Evolutionary conservation across 129 eudicot genomes (phyloP).

Genomic region (Glebionis coronaria): DNA sequence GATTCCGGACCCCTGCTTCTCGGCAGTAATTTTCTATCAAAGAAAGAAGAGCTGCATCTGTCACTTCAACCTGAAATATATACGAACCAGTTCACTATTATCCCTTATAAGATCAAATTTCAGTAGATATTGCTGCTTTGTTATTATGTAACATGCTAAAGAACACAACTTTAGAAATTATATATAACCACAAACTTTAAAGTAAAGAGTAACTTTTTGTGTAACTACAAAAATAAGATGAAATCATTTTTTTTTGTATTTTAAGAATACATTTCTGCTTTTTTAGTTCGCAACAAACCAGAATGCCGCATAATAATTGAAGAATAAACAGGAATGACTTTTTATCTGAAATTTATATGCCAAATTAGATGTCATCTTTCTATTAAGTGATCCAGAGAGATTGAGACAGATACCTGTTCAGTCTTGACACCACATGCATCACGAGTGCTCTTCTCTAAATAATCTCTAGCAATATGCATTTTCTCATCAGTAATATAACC

Average conservation of each 20-base stretch:
- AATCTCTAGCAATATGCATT: slow-evolving; percentile 95
- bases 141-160: not conserved
- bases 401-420: slow-evolving; percentile 60
- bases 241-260: not conserved
- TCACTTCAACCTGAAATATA: slow-evolving; percentile 73
- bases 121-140: not conserved
- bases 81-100: not conserved
- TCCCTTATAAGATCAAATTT: not conserved
- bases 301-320: not conserved
- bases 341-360: not conserved
- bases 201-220: not conserved
- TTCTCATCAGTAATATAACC: slow-evolving; percentile 98
- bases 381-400: not conserved
- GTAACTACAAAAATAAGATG: not conserved
- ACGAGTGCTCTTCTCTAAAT: slow-evolving; percentile 89
- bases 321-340: not conserved
- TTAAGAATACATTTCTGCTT: no score
- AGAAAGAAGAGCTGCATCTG: slow-evolving; percentile 92
- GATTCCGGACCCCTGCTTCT: slow-evolving; percentile 97
- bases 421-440: slow-evolving; percentile 94
- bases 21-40: slow-evolving; percentile 93
- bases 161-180: no score
- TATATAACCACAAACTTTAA: no score
- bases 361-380: not conserved
- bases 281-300: not conserved